Percentiles rank a stretch among this genome's conserved stretches.
These are phyloP conservation scores for Fusarium sp. DNA, from an alignment of 2,329 filamentous ascomycete species.

Conservation along the genomic window DNA sequence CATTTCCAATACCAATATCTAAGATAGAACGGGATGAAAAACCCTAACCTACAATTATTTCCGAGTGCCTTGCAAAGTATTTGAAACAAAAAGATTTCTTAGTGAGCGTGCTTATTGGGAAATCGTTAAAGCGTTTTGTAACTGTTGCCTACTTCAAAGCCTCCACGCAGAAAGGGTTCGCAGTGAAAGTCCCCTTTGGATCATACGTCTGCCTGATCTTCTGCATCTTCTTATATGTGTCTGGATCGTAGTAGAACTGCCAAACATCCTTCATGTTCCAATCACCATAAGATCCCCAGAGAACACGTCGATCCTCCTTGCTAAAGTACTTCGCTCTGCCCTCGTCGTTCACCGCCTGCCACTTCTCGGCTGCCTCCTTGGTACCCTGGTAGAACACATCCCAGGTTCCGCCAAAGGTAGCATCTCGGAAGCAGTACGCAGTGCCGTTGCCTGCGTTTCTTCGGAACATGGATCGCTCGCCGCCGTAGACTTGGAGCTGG, in stretches of 20 bases:
- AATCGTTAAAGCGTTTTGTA: not conserved
- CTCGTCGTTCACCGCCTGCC: slow-evolving; percentile 55
- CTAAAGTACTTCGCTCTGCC: slow-evolving; percentile 47
- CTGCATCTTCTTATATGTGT: slow-evolving; percentile 47
- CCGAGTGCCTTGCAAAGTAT: too few relatives aligned
- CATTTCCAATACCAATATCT: too few relatives aligned
- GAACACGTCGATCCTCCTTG: slow-evolving; percentile 49
- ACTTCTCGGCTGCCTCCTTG: slow-evolving; percentile 35
- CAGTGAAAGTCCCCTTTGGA: slow-evolving; percentile 50
- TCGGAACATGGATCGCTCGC: slow-evolving; percentile 53
- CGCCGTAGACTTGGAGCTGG: slow-evolving; percentile 57
- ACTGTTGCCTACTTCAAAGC: not conserved
- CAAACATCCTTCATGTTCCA: slow-evolving; percentile 45
- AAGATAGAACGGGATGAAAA: too few relatives aligned
- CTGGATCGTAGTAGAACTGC: slow-evolving; percentile 45
- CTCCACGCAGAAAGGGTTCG: slow-evolving; percentile 45
- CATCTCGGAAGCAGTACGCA: slow-evolving; percentile 58
- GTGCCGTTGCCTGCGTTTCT: slow-evolving; percentile 56
- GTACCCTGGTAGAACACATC: not conserved
- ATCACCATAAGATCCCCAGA: slow-evolving; percentile 52
- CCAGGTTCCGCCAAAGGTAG: slow-evolving; percentile 42
- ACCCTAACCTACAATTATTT: too few relatives aligned
- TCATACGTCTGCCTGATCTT: slow-evolving; percentile 44
- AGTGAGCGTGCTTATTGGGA: rapidly evolving
- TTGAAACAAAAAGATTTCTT: not conserved